These are phyloP conservation scores for Phytophthora crassamura DNA, from an alignment of 352 stramenopile species.

Conservation along the genomic window DNA sequence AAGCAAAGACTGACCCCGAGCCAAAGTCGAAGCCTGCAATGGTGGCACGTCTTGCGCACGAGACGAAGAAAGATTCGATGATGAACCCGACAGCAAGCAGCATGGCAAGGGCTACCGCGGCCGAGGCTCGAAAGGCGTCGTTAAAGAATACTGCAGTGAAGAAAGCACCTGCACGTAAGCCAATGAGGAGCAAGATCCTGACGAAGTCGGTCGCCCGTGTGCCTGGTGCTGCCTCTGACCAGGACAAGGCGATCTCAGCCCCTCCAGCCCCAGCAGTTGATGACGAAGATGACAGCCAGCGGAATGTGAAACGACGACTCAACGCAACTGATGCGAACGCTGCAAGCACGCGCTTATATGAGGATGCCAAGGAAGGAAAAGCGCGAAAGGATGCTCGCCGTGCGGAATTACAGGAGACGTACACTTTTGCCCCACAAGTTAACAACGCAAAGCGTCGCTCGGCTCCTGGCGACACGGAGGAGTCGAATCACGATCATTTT, in stretches of 20 bases:
- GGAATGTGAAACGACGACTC: slow-evolving; percentile 61
- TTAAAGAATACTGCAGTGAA: slow-evolving; percentile 25
- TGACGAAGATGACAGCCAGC: slow-evolving; percentile 15
- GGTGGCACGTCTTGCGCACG: slow-evolving; percentile 8
- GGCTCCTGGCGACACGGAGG: slow-evolving; percentile 34
- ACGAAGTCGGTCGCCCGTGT: slow-evolving; percentile 2
- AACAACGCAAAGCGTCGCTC: slow-evolving; percentile 58
- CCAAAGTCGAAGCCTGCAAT: slow-evolving; percentile 9
- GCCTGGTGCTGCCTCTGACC: not conserved
- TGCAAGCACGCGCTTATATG: slow-evolving; percentile 66
- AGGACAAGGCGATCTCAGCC: slow-evolving; percentile 2
- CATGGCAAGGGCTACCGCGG: slow-evolving; percentile 28
- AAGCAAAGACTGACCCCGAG: slow-evolving; percentile 9
- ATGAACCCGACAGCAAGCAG: slow-evolving; percentile 43
- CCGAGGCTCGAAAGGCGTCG: slow-evolving; percentile 30
- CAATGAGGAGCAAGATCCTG: not conserved
- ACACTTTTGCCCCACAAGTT: slow-evolving; percentile 66
- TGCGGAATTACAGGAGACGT: slow-evolving; percentile 58
- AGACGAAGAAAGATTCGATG: slow-evolving; percentile 34
- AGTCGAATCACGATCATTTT: slow-evolving; percentile 53
- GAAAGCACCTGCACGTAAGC: slow-evolving; percentile 19
- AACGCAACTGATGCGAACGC: slow-evolving; percentile 60
- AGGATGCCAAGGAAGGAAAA: slow-evolving; percentile 65
- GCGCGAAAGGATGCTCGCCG: slow-evolving; percentile 60
- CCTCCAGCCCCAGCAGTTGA: slow-evolving; percentile 1